Evolutionary conservation across 2,329 filamentous ascomycete genomes (phyloP), one percentile per base, ranked within the genome.

Genomic region (Hymenoscyphus infarciens): DNA sequence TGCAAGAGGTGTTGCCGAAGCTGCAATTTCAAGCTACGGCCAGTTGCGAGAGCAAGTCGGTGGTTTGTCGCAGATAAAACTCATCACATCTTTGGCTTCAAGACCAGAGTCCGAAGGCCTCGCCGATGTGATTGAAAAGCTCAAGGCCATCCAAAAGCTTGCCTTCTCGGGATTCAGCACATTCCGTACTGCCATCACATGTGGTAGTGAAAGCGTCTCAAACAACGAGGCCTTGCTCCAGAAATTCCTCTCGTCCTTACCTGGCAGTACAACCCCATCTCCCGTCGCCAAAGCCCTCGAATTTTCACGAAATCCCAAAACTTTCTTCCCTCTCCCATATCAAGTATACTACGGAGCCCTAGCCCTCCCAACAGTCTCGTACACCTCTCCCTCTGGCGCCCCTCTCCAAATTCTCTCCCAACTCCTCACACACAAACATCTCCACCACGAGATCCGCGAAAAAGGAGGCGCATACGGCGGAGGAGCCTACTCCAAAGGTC

Each of bases 391-490:
- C 0, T 83, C 89, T 59, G 87, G 90, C 49, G 91, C 95, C 1
- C 84, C 92, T 0, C 86, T 98, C 16, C 92, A 94, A 71, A 89
- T 98, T 49, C 86, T 99, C 25, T 87, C 93, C 13, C 92, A 97
- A 74, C 85, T 99, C 19, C 84, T 99, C 35, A 98, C 94, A 0
- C 94, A 99, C 79, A 97, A 97, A 77, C 91, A 97, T 73, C 82
- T 99, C 31, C 95, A 99, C 74, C 94, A 96, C 69, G 95, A 98
- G 76, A 97, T 99, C 68, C 90, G 95, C 61, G 95, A 99, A 74
- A 98, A 98, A 77, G 95, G 95, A 35, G 95, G 95, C 42, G 95
- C 95, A 0, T 99, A 99, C 70, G 95, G 95, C 54, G 95, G 92
- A 25, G 92, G 93, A 15, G 94, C 95, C 1, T 94, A 92, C 74